A percentile compares a stretch with the other conserved stretches of the same genome.
phyloP scores from a whole-genome alignment of 2,329 filamentous ascomycete species.

The Neofusicoccum cordaticola region DNA sequence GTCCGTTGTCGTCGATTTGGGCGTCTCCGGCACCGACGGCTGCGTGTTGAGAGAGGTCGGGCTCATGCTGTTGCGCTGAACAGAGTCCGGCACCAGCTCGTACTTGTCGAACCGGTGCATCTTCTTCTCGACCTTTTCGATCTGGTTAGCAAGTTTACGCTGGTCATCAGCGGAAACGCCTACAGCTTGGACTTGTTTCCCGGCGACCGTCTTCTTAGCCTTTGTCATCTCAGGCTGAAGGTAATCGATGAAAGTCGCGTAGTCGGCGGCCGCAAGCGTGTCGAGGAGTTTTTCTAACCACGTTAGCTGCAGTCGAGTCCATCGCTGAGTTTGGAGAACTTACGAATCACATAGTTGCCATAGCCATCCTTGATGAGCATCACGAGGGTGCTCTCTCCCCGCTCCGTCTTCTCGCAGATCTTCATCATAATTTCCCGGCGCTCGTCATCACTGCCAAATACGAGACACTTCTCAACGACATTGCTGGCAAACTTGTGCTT shows the following conservation, averaged over 20 bases:
- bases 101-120: constrained; percentile 43
- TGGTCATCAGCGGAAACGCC: constrained; percentile 21
- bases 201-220: constrained; percentile 40
- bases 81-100: constrained; percentile 26
- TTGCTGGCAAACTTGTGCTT: constrained; percentile 98
- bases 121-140: constrained; percentile 45
- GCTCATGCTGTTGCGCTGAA: constrained; percentile 23
- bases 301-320: constrained; percentile 16
- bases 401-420: constrained; percentile 59
- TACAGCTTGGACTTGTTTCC: constrained; percentile 45
- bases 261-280: constrained; percentile 40
- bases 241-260: constrained; percentile 38
- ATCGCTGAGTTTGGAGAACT: constrained; percentile 43
- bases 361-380: constrained; percentile 84
- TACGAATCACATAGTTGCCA: constrained; percentile 96
- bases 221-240: constrained; percentile 46
- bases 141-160: constrained; percentile 16
- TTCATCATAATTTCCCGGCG: constrained; percentile 63
- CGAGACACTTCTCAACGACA: constrained; percentile 90
- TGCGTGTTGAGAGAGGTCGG: constrained; percentile 13
- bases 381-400: constrained; percentile 68
- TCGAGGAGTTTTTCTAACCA: constrained; percentile 72
- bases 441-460: constrained; percentile 67
- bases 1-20: constrained; percentile 13
- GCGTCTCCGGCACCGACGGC: constrained; percentile 10